phyloP scores from a whole-genome alignment of 2,329 filamentous ascomycete species.

The Penicillium freii region DNA sequence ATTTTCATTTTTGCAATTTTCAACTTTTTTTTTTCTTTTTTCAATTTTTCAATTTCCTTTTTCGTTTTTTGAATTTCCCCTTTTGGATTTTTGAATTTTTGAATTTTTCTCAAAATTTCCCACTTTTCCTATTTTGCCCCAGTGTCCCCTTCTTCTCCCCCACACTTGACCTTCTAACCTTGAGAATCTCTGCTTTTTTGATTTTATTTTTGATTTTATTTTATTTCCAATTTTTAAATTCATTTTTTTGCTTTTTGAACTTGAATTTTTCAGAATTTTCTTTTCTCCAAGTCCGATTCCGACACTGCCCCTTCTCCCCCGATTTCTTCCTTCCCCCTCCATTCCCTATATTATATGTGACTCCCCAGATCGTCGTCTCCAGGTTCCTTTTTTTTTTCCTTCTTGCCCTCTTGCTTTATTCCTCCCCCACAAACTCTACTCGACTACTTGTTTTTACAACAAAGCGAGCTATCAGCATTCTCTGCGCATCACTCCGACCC shows the following conservation, averaged over 20 bases:
- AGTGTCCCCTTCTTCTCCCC: constrained; percentile 33
- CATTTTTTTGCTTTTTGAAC: constrained; percentile 21
- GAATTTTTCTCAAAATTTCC: constrained; percentile 6
- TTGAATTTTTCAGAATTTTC: constrained; percentile 16
- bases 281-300: constrained; percentile 22
- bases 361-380: constrained; percentile 32
- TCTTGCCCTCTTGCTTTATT: constrained; percentile 7
- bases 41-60: constrained; percentile 9
- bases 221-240: constrained; percentile 23
- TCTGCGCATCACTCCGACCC: background rate
- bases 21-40: background rate
- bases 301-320: constrained; percentile 26
- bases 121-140: constrained; percentile 28
- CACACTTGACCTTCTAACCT: constrained; percentile 18
- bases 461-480: background rate
- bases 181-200: constrained; percentile 11
- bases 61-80: constrained; percentile 17
- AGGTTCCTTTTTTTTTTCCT: constrained; percentile 18
- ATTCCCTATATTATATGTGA: constrained; percentile 27
- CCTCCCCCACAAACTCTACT: background rate
- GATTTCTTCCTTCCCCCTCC: constrained; percentile 30
- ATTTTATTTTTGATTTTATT: constrained; percentile 9
- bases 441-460: background rate
- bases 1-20: background rate
- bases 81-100: constrained; percentile 8